These are phyloP conservation scores for Cutaneotrichosporon spelunceum DNA, from an alignment of 1,284 basidiomycete genomes.

Conservation along the genomic window DNA sequence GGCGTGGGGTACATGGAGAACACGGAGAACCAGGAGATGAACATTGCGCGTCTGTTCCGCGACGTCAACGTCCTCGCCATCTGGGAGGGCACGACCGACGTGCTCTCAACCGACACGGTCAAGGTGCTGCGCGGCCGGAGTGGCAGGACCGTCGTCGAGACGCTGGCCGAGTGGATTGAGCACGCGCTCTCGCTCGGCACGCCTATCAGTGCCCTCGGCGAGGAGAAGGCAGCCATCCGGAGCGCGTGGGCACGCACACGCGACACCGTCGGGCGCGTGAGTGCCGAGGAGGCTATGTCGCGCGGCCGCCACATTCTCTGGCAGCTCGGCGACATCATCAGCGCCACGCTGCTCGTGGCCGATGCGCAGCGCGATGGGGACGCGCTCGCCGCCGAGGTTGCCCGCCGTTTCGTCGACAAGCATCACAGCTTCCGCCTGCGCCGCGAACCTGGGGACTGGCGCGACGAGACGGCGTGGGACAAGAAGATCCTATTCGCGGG, in stretches of 20 bases:
- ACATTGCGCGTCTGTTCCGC: constrained; percentile 53
- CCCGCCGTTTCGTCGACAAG: constrained; percentile 15
- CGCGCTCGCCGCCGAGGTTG: constrained; percentile 15
- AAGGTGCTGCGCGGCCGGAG: constrained; percentile 20
- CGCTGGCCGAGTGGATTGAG: constrained; percentile 15
- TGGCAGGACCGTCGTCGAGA: neutral
- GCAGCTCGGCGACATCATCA: constrained; percentile 19
- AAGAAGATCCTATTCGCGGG: constrained; percentile 21
- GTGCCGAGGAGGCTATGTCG: constrained; percentile 16
- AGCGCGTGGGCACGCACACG: neutral
- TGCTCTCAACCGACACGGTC: constrained; percentile 24
- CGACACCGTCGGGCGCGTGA: neutral
- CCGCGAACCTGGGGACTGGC: constrained; percentile 9
- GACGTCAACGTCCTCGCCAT: constrained; percentile 73
- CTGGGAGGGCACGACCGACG: constrained; percentile 67
- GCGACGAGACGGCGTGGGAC: constrained; percentile 17
- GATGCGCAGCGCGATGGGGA: constrained; percentile 21
- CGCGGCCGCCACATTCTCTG: constrained; percentile 15
- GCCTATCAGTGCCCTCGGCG: neutral
- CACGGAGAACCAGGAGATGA: constrained; percentile 57
- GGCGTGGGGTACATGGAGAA: constrained; percentile 71
- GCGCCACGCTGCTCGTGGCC: constrained; percentile 17
- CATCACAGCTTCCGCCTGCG: constrained; percentile 4
- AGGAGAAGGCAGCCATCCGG: constrained; percentile 3
- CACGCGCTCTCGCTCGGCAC: neutral